Evolutionary conservation across 352 stramenopile genomes (phyloP).

Genomic region (Pythium periplocum): DNA sequence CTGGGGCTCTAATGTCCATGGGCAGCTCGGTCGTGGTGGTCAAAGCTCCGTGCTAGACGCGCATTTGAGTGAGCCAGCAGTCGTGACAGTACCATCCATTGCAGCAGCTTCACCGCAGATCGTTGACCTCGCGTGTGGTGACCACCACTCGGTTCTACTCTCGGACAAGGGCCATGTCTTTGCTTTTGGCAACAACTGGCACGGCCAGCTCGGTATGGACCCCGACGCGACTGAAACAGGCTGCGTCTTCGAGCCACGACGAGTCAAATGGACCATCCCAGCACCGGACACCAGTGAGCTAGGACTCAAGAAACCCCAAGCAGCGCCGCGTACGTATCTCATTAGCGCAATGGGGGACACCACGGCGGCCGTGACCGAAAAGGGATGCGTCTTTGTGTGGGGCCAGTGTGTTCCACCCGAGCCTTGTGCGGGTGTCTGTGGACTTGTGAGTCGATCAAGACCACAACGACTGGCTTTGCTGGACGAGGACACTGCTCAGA

Average conservation of each 20-base stretch:
- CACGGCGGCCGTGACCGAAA: constrained; percentile 21
- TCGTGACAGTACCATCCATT: constrained; percentile 16
- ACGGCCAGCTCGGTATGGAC: constrained; percentile 65
- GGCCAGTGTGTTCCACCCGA: constrained; percentile 15
- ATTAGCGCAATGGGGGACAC: constrained; percentile 17
- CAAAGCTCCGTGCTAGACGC: constrained; percentile 15
- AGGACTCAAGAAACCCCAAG: not conserved
- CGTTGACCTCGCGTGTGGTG: constrained; percentile 49
- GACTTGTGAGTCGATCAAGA: constrained; percentile 10
- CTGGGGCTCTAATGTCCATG: constrained; percentile 65
- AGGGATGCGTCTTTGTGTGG: constrained; percentile 19
- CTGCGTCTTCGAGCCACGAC: constrained; percentile 14
- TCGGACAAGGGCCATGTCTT: constrained; percentile 36
- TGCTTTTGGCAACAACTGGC: constrained; percentile 62
- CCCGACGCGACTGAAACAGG: constrained; percentile 13
- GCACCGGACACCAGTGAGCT: not conserved
- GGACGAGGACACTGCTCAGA: not conserved
- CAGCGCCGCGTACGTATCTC: constrained; percentile 13
- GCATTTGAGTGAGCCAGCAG: constrained; percentile 16
- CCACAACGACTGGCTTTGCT: constrained; percentile 8
- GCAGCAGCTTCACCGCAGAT: not conserved
- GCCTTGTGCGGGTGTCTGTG: constrained; percentile 3
- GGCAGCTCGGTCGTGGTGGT: constrained; percentile 45
- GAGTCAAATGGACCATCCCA: constrained; percentile 12
- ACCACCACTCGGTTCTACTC: constrained; percentile 64